Evolutionary conservation across 2,329 filamentous ascomycete genomes (phyloP).

Genomic region (Hypoxylon sp.): DNA sequence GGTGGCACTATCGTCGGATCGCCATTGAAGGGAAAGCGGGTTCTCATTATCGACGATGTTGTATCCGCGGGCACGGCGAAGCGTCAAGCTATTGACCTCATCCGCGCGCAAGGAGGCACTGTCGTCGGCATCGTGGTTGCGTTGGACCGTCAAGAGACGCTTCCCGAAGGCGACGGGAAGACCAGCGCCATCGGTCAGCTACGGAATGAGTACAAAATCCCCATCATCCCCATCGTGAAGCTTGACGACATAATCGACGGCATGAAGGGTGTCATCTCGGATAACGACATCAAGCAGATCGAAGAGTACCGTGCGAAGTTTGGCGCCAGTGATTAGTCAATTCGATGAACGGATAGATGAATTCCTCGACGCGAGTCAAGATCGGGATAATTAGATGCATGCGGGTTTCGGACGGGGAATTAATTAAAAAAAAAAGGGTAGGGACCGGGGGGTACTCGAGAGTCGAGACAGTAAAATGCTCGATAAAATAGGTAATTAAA

Average conservation of each 20-base stretch:
- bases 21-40: slow-evolving; percentile 80
- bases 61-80: slow-evolving; percentile 96
- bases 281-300: slow-evolving; percentile 70
- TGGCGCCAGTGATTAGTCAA: slow-evolving; percentile 64
- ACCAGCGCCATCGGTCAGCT: slow-evolving; percentile 88
- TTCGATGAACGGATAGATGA: slow-evolving; percentile 22
- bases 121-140: slow-evolving; percentile 90
- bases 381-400: slow-evolving; percentile 4
- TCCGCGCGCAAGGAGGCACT: slow-evolving; percentile 82
- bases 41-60: slow-evolving; percentile 95
- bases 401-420: slow-evolving; percentile 8
- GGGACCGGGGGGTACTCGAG: too few species aligned
- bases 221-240: slow-evolving; percentile 83
- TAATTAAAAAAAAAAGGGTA: slow-evolving; percentile 19
- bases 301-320: slow-evolving; percentile 77
- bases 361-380: neutral
- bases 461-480: slow-evolving; percentile 5
- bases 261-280: slow-evolving; percentile 67
- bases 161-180: slow-evolving; percentile 70
- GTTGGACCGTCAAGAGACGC: slow-evolving; percentile 86
- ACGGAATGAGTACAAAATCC: slow-evolving; percentile 82
- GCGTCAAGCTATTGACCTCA: slow-evolving; percentile 89
- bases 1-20: slow-evolving; percentile 93
- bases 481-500: slow-evolving; percentile 9
- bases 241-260: slow-evolving; percentile 83